Evolutionary conservation across 371 early-diverging fungal genomes (phyloP), one percentile per base, ranked within the genome.

Genomic region (Sporodiniella umbellata): DNA sequence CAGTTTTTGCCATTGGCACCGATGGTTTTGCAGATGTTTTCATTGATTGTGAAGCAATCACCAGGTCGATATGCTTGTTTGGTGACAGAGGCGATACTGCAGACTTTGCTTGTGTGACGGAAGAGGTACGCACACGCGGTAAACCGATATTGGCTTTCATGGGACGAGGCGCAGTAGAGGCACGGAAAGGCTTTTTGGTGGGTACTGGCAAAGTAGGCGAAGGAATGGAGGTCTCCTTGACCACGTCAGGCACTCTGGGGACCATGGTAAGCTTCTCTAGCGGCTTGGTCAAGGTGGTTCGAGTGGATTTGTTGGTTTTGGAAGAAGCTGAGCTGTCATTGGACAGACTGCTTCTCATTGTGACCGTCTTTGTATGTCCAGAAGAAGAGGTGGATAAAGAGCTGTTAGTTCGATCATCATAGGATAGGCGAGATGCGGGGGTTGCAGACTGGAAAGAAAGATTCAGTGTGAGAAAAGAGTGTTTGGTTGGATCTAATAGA

Each of bases 111-210:
- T 64, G 56, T 17, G 62, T 61, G 15, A 65, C 40, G 5, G 61
- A 65, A 7, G 58, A 48, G 11, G 66, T 65, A 4, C 66, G 46
- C 11, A 61, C 66, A 52, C 66, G 66, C 43, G 66, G 66, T 45
- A 57, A 33, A 0, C 60, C 56, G 21, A 60, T 37, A 24, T 45
- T 57, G 8, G 58, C 66, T 19, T 54, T 61, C 17, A 61, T 57
- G 17, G 56, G 56, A 23, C 66, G 61, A 42, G 61, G 47, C 8
- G 53, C 60, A 33, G 51, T 53, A 42, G 66, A 65, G 42, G 53
- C 61, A 15, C 66, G 61, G 26, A 48, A 25, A 1, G 44, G 22
- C 23, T 53, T 60, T 38, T 56, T 64, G 8, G 31, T 30, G 24
- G 33, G 14, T 22, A 43, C 6, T 24, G 53, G 33, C 15, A 35